Percentiles rank a stretch among this genome's conserved stretches.
Conservation (phyloP, 225 moss, liverwort and hornwort genomes). For the Sphagnum tenellum region DNA sequence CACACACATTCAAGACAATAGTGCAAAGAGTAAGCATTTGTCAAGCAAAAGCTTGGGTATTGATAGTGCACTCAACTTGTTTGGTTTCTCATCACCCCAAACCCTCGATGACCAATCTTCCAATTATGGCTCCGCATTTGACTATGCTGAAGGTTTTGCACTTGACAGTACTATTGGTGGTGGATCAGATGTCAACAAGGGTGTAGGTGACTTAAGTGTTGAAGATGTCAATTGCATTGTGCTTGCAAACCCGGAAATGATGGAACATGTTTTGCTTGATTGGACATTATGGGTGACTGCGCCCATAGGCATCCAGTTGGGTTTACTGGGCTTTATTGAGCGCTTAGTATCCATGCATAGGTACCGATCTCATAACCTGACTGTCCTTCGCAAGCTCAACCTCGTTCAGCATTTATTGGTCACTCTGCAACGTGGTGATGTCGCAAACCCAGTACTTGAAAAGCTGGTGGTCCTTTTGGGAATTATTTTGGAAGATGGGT, state of each 20-base stretch:
- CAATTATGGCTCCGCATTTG: constrained; percentile 36
- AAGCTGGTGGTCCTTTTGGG: constrained; percentile 78
- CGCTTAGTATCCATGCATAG: constrained; percentile 84
- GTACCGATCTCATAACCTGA: constrained; percentile 78
- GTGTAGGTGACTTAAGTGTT: constrained; percentile 13
- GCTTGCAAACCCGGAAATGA: constrained; percentile 86
- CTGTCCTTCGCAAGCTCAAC: constrained; percentile 69
- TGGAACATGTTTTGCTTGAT: constrained; percentile 88
- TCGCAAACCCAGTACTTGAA: constrained; percentile 63
- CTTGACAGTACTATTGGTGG: constrained; percentile 27
- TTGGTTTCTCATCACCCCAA: constrained; percentile 29
- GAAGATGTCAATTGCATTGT: constrained; percentile 51
- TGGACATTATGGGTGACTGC: constrained; percentile 92
- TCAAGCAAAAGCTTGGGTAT: constrained; percentile 15
- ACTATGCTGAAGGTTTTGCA: constrained; percentile 29
- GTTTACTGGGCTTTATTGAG: constrained; percentile 66
- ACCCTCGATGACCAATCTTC: constrained; percentile 30
- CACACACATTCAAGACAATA: neutral
- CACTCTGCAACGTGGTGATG: constrained; percentile 82
- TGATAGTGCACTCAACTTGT: constrained; percentile 34
- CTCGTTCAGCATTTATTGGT: constrained; percentile 85
- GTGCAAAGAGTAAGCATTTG: constrained; percentile 13
- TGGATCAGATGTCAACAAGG: constrained; percentile 29
- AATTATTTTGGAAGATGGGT: constrained; percentile 82
- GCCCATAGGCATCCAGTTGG: constrained; percentile 64